Evolutionary conservation across 2,329 filamentous ascomycete genomes (phyloP).

Genomic region (Apiospora hydei): DNA sequence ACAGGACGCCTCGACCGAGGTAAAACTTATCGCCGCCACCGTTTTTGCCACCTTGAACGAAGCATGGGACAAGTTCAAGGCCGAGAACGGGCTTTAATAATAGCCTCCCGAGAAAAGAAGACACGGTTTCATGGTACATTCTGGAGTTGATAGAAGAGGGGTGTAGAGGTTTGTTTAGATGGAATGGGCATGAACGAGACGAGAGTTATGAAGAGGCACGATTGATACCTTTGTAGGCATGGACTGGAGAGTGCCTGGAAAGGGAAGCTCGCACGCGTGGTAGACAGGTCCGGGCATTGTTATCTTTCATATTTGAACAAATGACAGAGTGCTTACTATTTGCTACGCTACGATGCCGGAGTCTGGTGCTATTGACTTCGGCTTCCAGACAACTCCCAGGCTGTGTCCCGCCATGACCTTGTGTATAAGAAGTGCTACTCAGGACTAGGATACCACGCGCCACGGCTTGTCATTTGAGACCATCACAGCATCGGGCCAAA

Average conservation of each 20-base stretch:
- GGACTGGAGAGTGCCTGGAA: neutral
- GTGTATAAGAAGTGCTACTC: neutral
- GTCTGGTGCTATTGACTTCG: no score
- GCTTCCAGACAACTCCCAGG: no score
- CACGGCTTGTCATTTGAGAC: neutral
- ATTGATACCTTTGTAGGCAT: conserved; percentile 10
- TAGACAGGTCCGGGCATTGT: neutral
- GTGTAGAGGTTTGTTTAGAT: neutral
- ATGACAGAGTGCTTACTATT: neutral
- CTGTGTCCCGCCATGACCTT: neutral
- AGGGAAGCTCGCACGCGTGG: neutral
- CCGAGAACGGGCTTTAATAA: conserved; percentile 67
- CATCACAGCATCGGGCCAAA: no score
- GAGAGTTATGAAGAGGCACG: conserved; percentile 10
- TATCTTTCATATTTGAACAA: neutral
- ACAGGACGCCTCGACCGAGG: conserved; percentile 70
- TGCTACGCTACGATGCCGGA: neutral
- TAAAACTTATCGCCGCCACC: conserved; percentile 68
- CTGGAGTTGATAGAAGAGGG: neutral
- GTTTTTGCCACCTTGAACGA: conserved; percentile 76
- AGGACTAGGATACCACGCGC: neutral
- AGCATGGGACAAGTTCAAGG: conserved; percentile 77
- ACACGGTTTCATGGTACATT: neutral
- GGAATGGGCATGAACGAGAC: conserved; percentile 3
- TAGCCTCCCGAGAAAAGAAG: neutral